Evolutionary conservation across 495 filamentous ascomycete species (phyloP).

Genomic region (Usnea hakonensis): DNA sequence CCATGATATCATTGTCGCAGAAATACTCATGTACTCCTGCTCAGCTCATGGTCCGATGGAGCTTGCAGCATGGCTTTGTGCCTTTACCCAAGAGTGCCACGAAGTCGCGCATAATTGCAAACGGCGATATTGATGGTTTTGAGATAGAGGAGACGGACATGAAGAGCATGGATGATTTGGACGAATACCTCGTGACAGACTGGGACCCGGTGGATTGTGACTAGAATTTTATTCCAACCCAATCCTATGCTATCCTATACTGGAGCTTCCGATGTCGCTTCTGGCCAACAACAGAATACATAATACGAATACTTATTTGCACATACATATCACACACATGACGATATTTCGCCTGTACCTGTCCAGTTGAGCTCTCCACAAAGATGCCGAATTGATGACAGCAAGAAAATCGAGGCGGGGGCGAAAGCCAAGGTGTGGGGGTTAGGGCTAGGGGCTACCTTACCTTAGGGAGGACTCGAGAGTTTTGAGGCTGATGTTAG

Average conservation of each 20-base stretch:
- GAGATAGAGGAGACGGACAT: slow-evolving; percentile 48
- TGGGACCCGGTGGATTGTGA: slow-evolving; percentile 35
- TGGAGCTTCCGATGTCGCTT: neutral
- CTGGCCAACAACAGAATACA: neutral
- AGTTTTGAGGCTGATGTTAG: neutral
- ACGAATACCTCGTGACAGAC: slow-evolving; percentile 48
- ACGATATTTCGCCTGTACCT: neutral
- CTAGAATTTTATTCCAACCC: slow-evolving; percentile 1
- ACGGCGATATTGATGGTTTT: slow-evolving; percentile 51
- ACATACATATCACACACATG: neutral
- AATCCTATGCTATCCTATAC: neutral
- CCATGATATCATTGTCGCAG: slow-evolving; percentile 40
- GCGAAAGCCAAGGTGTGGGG: neutral
- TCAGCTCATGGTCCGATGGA: slow-evolving; percentile 60
- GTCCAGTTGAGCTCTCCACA: neutral
- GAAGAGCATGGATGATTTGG: slow-evolving; percentile 24
- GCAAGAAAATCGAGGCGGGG: neutral
- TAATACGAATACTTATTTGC: neutral
- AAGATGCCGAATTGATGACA: neutral
- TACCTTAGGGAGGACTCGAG: neutral
- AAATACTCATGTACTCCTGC: slow-evolving; percentile 54
- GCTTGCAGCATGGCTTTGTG: slow-evolving; percentile 59
- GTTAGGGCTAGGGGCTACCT: neutral
- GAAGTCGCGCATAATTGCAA: slow-evolving; percentile 54
- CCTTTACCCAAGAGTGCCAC: slow-evolving; percentile 74